Evolutionary conservation across 805 yeast species (phyloP), one percentile per base, ranked within the genome.

Genomic region (Wickerhamiella alocasiicola): DNA sequence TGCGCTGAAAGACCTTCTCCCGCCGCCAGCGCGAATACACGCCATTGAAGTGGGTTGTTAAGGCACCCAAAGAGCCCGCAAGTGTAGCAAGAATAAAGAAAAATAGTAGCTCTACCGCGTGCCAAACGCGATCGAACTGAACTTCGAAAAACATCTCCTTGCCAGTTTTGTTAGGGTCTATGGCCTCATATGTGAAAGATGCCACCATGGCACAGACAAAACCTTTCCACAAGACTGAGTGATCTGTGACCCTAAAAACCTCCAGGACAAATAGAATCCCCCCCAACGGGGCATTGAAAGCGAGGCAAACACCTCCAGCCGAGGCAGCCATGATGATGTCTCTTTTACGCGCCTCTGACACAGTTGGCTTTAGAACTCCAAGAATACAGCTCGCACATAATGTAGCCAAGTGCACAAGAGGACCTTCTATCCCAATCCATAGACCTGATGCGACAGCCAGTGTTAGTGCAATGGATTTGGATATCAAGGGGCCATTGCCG

Each of bases 351-450:
- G 54, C 49, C 27, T 49, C 53, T 17, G 50, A 42, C 15, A 49
- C 18, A 4, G 44, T 42, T 16, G 19, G 18, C 25, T 18, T 2
- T 6, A 19, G 13, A 9, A 17, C 21, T 13, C 32, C 28, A 7
- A 29, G 9, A 6, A 49, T 76, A 60, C 51, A 75, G 43, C 30
- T 3, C 40, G 44, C 13, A 49, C 49, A n/a, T 4, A 31, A 31
- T 48, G 81, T 73, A 0, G 88, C 70, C 3, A 83, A 71, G 56
- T 84, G 94, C 19, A 81, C 87, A 41, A 84, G 56, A 0, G 95
- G 94, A 1, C 94, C 94, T 51, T 83, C 95, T 52, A 75, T 76
- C 5, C 95, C 94, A 5, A 80, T 67, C 82, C 88, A 80, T 2
- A 83, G 52, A 0, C 94, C 94, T 1, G 82, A 72, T 17, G 85